Percentiles rank a stretch among this genome's conserved stretches.
Evolutionary conservation across 2,329 filamentous ascomycete genomes (phyloP).

Genomic region (Zalaria sp.): DNA sequence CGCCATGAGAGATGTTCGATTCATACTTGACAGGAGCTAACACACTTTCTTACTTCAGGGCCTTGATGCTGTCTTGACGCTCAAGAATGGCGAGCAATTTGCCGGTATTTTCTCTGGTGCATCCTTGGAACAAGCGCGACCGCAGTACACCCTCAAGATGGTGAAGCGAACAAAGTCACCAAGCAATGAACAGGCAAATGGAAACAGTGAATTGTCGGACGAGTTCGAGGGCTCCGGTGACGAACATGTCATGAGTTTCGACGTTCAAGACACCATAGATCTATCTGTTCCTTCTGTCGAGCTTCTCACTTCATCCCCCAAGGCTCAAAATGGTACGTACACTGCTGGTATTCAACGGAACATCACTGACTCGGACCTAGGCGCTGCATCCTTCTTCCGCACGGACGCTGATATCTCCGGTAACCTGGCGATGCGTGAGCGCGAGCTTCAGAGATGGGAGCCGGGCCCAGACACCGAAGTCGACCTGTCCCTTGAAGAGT

Average conservation of each 20-base stretch:
- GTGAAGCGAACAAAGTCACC: constrained; percentile 36
- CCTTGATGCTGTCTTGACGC: constrained; percentile 38
- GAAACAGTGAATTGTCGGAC: constrained; percentile 23
- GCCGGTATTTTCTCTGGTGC: constrained; percentile 47
- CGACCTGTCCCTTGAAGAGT: constrained; percentile 58
- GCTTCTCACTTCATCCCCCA: constrained; percentile 35
- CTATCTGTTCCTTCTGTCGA: constrained; percentile 40
- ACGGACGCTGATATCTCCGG: constrained; percentile 85
- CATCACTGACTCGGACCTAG: constrained; percentile 27
- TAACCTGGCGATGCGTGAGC: constrained; percentile 46
- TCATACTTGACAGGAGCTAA: no score
- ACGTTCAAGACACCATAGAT: constrained; percentile 45
- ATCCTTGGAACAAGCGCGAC: constrained; percentile 34
- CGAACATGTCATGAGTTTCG: constrained; percentile 43
- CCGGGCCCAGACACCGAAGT: constrained; percentile 42
- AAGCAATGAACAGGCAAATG: constrained; percentile 30
- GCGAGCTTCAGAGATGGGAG: constrained; percentile 70
- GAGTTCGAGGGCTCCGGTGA: constrained; percentile 33
- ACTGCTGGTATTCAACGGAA: background rate
- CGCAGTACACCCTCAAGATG: constrained; percentile 51
- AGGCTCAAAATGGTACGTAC: constrained; percentile 43
- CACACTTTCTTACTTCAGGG: constrained; percentile 29
- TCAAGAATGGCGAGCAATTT: constrained; percentile 47
- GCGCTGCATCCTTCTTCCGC: constrained; percentile 55
- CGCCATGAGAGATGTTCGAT: no score